Conservation (phyloP, 2,329 filamentous ascomycete species). For the Sclerotinia nivalis region DNA sequence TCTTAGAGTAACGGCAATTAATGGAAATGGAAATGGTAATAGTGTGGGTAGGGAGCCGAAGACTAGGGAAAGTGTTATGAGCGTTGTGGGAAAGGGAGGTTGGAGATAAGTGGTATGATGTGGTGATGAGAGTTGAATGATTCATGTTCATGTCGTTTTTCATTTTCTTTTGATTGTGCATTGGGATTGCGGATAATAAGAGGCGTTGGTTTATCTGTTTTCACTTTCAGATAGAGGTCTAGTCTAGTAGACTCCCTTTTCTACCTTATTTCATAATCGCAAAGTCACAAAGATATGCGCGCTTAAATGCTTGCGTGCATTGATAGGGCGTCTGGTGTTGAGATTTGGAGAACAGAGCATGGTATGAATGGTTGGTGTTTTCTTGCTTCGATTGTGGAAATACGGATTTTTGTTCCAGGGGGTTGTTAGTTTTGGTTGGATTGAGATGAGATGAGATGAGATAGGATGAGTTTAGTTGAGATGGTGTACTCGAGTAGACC, state of each 20-base stretch:
- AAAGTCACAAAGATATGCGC: background rate
- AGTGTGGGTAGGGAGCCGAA: slow-evolving; percentile 34
- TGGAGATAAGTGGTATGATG: slow-evolving; percentile 34
- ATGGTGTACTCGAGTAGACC: background rate
- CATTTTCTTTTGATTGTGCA: background rate
- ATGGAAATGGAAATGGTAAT: slow-evolving; percentile 24
- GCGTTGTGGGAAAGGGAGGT: slow-evolving; percentile 37
- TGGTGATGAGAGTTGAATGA: background rate
- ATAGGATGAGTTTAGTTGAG: background rate
- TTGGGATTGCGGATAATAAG: background rate
- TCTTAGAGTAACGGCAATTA: background rate
- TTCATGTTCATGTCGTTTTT: background rate
- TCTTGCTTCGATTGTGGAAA: background rate
- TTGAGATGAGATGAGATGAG: background rate
- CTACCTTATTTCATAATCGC: background rate
- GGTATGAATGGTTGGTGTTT: background rate
- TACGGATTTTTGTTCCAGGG: background rate
- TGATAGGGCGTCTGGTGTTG: background rate
- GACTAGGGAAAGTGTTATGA: slow-evolving; percentile 37
- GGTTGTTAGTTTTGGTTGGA: background rate
- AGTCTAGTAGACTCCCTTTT: background rate
- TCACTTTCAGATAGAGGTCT: background rate
- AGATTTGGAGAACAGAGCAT: background rate
- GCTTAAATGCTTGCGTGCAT: background rate
- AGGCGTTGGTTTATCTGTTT: slow-evolving; percentile 1